Conservation (phyloP, 768 basidiomycete species). For the Suillus subalutaceus region DNA sequence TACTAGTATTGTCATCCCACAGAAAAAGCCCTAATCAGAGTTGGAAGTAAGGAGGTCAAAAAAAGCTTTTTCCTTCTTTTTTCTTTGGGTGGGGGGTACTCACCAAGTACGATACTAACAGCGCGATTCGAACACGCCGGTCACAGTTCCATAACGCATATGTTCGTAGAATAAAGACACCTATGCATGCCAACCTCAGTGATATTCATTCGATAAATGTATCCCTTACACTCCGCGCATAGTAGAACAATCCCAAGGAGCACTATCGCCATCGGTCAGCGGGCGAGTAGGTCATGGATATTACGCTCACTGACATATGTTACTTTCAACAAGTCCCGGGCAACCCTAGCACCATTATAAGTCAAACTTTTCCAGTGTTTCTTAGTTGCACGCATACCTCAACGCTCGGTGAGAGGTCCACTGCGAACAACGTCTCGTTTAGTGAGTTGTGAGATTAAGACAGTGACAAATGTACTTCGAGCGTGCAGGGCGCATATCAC, state of each 20-base stretch:
- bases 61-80: not conserved
- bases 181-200: not conserved
- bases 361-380: not conserved
- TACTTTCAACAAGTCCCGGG: not conserved
- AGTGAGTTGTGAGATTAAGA: not conserved
- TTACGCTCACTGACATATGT: not conserved
- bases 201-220: not conserved
- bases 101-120: not conserved
- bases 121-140: not conserved
- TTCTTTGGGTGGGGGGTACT: not conserved
- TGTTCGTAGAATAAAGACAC: not conserved
- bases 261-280: not conserved
- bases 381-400: not conserved
- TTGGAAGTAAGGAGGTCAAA: not conserved
- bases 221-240: not conserved
- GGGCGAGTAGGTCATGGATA: not conserved
- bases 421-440: not conserved
- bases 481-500: not conserved
- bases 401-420: not conserved
- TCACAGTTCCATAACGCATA: conserved; percentile 1
- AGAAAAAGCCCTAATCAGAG: not conserved
- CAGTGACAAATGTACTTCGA: not conserved
- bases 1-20: not conserved
- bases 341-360: not conserved
- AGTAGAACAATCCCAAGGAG: not conserved